Evolutionary conservation across 768 basidiomycete genomes (phyloP).

Genomic region (Suillus clintonianus): DNA sequence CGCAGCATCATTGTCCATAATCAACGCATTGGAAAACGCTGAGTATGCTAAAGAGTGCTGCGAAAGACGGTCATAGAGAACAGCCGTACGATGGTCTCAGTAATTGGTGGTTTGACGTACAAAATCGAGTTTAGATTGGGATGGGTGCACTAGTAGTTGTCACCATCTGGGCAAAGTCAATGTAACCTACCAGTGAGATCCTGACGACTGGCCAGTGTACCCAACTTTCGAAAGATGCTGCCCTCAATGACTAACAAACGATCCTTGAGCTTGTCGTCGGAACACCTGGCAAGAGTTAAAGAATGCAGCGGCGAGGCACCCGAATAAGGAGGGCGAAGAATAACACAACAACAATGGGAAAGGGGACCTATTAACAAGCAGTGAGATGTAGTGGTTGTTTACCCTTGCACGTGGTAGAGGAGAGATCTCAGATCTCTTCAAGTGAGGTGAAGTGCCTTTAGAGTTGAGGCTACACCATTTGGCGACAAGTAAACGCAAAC

Average conservation of each 20-base stretch:
- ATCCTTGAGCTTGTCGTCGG: background rate
- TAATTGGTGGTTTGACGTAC: background rate
- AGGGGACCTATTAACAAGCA: too few species aligned
- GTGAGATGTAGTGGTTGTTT: background rate
- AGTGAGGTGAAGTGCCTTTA: background rate
- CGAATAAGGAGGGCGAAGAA: too few species aligned
- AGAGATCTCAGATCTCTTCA: background rate
- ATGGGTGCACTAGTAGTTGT: background rate
- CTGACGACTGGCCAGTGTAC: background rate
- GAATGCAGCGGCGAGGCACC: background rate
- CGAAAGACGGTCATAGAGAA: background rate
- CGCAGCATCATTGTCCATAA: too few species aligned
- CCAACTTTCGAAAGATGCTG: background rate
- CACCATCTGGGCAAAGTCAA: background rate
- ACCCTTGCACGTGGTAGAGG: background rate
- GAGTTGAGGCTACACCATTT: background rate
- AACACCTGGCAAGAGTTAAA: background rate
- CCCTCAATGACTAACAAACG: background rate
- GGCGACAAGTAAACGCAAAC: background rate
- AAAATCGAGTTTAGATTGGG: background rate
- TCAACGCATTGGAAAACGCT: background rate
- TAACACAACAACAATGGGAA: too few species aligned
- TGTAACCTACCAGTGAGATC: background rate
- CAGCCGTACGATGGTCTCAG: background rate
- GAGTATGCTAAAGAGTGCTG: too few species aligned